Base-by-base conservation (phyloP, 176 grass and related monocot species). In the Hsuehochloa calcarea region DNA sequence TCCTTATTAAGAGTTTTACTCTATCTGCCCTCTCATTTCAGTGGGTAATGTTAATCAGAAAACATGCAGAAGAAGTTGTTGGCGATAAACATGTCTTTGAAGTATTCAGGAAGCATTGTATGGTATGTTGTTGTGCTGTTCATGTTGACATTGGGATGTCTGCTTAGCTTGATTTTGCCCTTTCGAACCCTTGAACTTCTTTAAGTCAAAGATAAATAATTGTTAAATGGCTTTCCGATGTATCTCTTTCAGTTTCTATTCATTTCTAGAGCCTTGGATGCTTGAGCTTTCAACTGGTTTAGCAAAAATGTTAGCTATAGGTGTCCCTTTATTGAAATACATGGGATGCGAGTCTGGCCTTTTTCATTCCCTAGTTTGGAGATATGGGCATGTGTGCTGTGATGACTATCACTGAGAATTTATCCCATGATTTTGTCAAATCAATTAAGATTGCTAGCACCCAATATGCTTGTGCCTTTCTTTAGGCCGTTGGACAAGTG, bases 41-140 rank as follows among this genome's bases (percentile, higher is more conserved):
- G 96, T 99, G 96, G 96, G 90, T 92, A 81, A 50, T 87, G 35
- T 84, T 99, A 65, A 80, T 91, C 49, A 90, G 93, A 88, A 96
- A 90, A 84, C 96, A 99, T 75, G 90, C 90, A 5, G 84, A 94
- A 85, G 82, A 88, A 44, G 82, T 94, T 70, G 88, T 91, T 81
- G 84, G 74, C 60, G 96, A 99, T 68, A 89, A 85, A 86, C 88
- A 20, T 77, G 45, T 94, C n/a, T 91, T 96, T 76, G 84, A 83
- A 79, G 82, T 90, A 84, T 99, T 99, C 89, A 94, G 89, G 64
- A 95, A 82, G 73, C 89, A 91, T 85, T 99, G 96, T 82, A 92
- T 94, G 96, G 96, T 99, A 88, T 43, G 58, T 45, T 75, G 31
- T 22, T 51, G 10, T 50, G 83, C 52, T 73, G 4, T 66, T 87